phyloP scores from a whole-genome alignment of 148 eudicot species.

The Diospyros lotus region DNA sequence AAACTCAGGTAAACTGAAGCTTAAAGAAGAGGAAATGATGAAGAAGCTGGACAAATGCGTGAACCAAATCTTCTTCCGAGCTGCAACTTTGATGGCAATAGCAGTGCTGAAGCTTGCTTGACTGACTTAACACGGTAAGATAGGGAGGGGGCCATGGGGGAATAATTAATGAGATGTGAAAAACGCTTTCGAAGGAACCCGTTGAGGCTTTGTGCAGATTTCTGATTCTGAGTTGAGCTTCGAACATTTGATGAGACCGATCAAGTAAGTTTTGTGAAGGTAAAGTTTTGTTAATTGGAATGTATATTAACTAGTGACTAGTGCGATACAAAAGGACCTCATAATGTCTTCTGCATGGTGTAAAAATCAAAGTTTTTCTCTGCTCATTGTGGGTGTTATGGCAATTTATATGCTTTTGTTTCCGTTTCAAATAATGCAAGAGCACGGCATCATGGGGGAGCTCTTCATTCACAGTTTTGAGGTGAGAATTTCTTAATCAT shows the following conservation, averaged over 20 bases:
- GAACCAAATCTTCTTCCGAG: conserved; percentile 55
- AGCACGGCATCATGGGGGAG: too few species aligned
- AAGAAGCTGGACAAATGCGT: conserved; percentile 44
- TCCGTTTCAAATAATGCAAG: too few species aligned
- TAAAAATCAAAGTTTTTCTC: too few species aligned
- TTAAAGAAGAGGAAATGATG: conserved; percentile 55
- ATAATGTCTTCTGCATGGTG: not conserved
- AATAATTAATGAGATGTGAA: not conserved
- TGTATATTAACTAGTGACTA: not conserved
- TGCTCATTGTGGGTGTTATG: too few species aligned
- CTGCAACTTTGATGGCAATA: conserved; percentile 47
- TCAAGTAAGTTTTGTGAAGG: not conserved
- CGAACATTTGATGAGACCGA: not conserved
- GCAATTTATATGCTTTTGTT: too few species aligned
- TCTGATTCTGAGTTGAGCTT: too few species aligned
- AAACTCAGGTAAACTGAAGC: conserved; percentile 32
- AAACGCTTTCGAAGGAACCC: not conserved
- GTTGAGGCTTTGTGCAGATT: too few species aligned
- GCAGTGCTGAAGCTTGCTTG: conserved; percentile 61
- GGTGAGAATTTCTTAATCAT: too few species aligned
- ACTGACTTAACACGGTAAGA: conserved; percentile 10
- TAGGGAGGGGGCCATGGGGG: not conserved
- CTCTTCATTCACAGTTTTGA: too few species aligned
- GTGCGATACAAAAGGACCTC: not conserved
- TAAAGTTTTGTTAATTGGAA: not conserved